Conservation (phyloP, 371 early-diverging fungal genomes). For the Syncephalastrum monosporum region DNA sequence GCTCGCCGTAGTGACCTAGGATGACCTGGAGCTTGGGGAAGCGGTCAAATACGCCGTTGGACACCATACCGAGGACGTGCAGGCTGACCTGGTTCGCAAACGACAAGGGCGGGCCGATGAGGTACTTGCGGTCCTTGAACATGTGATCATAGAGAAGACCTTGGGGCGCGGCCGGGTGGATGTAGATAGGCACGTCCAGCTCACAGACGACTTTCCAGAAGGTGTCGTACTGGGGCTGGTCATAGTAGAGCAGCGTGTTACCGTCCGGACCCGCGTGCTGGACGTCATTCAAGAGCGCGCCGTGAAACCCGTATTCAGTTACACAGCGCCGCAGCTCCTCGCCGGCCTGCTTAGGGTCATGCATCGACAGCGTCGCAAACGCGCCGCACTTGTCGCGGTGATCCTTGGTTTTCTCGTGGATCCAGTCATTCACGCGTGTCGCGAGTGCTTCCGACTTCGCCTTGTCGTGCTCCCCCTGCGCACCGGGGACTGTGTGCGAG, state of each 20-base stretch:
- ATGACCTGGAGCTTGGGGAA: constrained; percentile 16
- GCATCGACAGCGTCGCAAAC: constrained; percentile 16
- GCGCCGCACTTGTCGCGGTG: constrained; percentile 9
- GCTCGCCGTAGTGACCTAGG: constrained; percentile 12
- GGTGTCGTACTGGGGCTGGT: constrained; percentile 5
- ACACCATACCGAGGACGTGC: constrained; percentile 9
- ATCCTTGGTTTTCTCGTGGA: constrained; percentile 9
- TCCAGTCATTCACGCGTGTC: constrained; percentile 6
- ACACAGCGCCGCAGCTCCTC: constrained; percentile 11
- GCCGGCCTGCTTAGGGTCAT: constrained; percentile 10
- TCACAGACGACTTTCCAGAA: constrained; percentile 10
- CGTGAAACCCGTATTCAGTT: constrained; percentile 8
- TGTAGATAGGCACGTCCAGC: constrained; percentile 14
- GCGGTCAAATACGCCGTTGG: constrained; percentile 17
- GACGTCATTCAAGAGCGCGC: constrained; percentile 8
- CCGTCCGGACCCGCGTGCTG: constrained; percentile 11
- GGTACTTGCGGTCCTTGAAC: constrained; percentile 3
- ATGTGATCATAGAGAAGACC: constrained; percentile 5
- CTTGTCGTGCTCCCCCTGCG: neutral
- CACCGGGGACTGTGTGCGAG: constrained; percentile 7
- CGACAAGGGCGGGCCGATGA: constrained; percentile 10
- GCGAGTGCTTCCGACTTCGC: constrained; percentile 2
- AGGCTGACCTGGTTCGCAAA: constrained; percentile 10
- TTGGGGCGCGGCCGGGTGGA: constrained; percentile 5
- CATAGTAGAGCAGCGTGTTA: constrained; percentile 10